A percentile compares a stretch with the other conserved stretches of the same genome.
Conservation (phyloP, 2,329 filamentous ascomycete species). For the Chrysoporthe cubensis region DNA sequence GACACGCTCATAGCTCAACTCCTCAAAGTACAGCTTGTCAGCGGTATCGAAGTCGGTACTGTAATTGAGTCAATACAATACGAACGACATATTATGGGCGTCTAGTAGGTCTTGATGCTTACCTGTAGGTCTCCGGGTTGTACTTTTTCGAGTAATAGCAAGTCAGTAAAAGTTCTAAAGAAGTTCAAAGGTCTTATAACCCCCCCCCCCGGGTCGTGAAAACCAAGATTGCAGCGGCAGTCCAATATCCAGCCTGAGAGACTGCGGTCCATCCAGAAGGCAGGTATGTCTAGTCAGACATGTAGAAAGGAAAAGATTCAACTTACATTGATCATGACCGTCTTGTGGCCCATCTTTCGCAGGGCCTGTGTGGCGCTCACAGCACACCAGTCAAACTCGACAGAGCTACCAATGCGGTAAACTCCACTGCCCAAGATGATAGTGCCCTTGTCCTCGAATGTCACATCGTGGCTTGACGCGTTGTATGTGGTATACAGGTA, state of each 20-base stretch:
- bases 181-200: no score
- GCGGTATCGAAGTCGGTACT: slow-evolving; percentile 84
- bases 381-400: slow-evolving; percentile 99
- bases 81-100: not conserved
- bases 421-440: slow-evolving; percentile 92
- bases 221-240: not conserved
- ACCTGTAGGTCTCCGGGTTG: slow-evolving; percentile 76
- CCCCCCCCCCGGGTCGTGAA: not conserved
- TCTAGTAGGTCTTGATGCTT: not conserved
- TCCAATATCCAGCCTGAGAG: no score
- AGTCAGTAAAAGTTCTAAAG: not conserved
- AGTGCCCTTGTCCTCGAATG: slow-evolving; percentile 89
- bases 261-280: not conserved
- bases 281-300: not conserved
- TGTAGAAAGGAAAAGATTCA: not conserved
- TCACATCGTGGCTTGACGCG: slow-evolving; percentile 88
- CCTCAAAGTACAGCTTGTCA: slow-evolving; percentile 95
- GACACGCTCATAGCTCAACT: slow-evolving; percentile 93
- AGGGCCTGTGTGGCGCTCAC: slow-evolving; percentile 87
- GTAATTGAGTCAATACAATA: not conserved
- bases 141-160: slow-evolving; percentile 45
- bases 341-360: slow-evolving; percentile 89
- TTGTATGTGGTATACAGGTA: slow-evolving; percentile 99
- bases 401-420: slow-evolving; percentile 95
- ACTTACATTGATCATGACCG: slow-evolving; percentile 88